Percentiles rank a stretch among this genome's conserved stretches.
Conservation (phyloP, 148 eudicot genomes). For the Cornus kousa region DNA sequence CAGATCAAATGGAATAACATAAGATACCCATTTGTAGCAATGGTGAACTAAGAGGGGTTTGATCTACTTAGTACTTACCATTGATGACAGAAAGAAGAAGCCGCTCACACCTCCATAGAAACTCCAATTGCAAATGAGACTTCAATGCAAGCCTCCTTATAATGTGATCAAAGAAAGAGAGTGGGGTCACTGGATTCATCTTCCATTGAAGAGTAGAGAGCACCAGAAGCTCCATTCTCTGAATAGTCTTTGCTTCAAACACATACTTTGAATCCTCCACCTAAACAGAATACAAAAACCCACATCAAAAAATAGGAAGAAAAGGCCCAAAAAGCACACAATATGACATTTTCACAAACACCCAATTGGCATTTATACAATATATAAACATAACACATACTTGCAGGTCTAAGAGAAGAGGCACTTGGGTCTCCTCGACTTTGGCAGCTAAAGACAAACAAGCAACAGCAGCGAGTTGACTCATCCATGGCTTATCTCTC, state of each 20-base stretch:
- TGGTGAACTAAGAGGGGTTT: not conserved
- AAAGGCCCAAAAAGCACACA: not conserved
- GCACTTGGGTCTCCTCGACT: constrained; percentile 70
- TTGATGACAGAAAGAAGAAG: constrained; percentile 43
- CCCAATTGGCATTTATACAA: constrained; percentile 11
- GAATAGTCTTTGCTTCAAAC: constrained; percentile 70
- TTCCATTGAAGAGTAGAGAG: constrained; percentile 76
- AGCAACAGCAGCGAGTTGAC: constrained; percentile 73
- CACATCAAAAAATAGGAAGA: not conserved
- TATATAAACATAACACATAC: constrained; percentile 33
- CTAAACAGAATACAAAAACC: constrained; percentile 32
- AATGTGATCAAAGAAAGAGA: constrained; percentile 64
- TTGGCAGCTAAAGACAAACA: constrained; percentile 86
- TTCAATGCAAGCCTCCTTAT: constrained; percentile 50
- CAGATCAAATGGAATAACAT: constrained; percentile 1
- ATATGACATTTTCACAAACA: constrained; percentile 32
- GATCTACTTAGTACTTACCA: constrained; percentile 46
- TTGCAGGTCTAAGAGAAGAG: constrained; percentile 64
- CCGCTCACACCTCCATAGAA: constrained; percentile 50
- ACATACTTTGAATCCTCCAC: constrained; percentile 49
- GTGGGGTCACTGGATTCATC: constrained; percentile 75
- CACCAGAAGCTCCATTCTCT: constrained; percentile 83
- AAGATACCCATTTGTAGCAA: not conserved
- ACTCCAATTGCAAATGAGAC: constrained; percentile 38
- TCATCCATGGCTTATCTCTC: constrained; percentile 70